Evolutionary conservation across 2,329 filamentous ascomycete species (phyloP), one percentile per base, ranked within the genome.

Genomic region (Aspergillus sp.): DNA sequence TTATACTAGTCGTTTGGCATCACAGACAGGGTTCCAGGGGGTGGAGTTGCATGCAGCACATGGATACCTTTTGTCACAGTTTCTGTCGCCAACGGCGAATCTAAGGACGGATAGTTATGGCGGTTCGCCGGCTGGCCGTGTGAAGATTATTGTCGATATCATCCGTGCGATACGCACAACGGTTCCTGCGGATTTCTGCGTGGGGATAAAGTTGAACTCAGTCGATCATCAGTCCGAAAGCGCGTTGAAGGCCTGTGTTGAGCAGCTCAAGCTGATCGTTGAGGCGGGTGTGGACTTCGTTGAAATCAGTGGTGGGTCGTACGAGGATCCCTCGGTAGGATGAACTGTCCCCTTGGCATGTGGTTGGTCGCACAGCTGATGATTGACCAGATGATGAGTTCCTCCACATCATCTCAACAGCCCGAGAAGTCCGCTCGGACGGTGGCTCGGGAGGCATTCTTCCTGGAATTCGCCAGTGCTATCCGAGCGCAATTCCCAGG

Each of bases 231-330:
- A 58, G 2, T 48, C 54, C 19, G 25, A 54, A 23, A 41, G 36
- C 2, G 59, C 59, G 2, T 64, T 62, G 10, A 67, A 60, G 38
- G 85, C 84, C 2, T 82, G 79, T n/a, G 70, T 88, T 7, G 79
- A 83, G 65, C 86, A 90, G 67, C 74, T 88, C 3, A 3, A 79
- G 81, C n/a, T 81, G 77, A 1, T 73, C 23, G 59, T 67, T n/a
- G 71, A 67, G 21, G 66, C 67, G 21, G 68, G 70, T 3, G 71
- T 90, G 1, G 88, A 90, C 71, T 89, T 89, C 65, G 73, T 90
- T 0, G 87, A 90, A 71, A 81, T 90, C 25, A 85, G 81, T 13
- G 88, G 88, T 1, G 88, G 88, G 0, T 82, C 74, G 0, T 86
- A 82, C 62, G 83, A 86, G 47, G 59, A 65, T 38, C 64, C 69